Evolutionary conservation across 768 basidiomycete species (phyloP).

Genomic region (Lactarius sanguifluus): DNA sequence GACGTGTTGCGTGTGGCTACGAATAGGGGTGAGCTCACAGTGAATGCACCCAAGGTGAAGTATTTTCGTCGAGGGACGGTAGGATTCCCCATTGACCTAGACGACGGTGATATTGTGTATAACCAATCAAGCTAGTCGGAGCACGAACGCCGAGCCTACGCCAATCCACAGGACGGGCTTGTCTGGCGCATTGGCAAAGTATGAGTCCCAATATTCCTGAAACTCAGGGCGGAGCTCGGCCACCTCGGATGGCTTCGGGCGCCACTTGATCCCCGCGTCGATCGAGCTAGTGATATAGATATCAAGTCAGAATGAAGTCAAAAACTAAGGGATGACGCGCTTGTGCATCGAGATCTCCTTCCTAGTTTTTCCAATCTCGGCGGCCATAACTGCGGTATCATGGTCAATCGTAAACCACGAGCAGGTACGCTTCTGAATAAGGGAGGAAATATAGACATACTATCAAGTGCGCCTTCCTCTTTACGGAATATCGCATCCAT

Average conservation of each 20-base stretch:
- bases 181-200: constrained; percentile 52
- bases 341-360: constrained; percentile 54
- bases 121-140: not conserved
- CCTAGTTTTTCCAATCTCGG: constrained; percentile 41
- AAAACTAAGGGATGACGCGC: constrained; percentile 28
- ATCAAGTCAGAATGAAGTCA: not conserved
- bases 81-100: constrained; percentile 26
- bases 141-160: constrained; percentile 43
- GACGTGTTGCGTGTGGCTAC: no score
- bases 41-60: constrained; percentile 23
- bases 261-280: constrained; percentile 56
- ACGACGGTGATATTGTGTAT: not conserved
- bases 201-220: constrained; percentile 47
- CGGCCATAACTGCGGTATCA: constrained; percentile 35
- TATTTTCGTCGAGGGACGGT: constrained; percentile 23
- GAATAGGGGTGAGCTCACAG: not conserved
- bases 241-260: constrained; percentile 52
- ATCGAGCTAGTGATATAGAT: constrained; percentile 26
- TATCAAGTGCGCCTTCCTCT: constrained; percentile 22
- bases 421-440: not conserved
- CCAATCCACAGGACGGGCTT: constrained; percentile 53
- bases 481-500: constrained; percentile 28
- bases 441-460: constrained; percentile 6
- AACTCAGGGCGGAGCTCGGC: constrained; percentile 51
- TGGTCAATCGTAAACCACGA: not conserved